phyloP scores from a whole-genome alignment of 768 basidiomycete genomes.

The Cubamyces lactineus region DNA sequence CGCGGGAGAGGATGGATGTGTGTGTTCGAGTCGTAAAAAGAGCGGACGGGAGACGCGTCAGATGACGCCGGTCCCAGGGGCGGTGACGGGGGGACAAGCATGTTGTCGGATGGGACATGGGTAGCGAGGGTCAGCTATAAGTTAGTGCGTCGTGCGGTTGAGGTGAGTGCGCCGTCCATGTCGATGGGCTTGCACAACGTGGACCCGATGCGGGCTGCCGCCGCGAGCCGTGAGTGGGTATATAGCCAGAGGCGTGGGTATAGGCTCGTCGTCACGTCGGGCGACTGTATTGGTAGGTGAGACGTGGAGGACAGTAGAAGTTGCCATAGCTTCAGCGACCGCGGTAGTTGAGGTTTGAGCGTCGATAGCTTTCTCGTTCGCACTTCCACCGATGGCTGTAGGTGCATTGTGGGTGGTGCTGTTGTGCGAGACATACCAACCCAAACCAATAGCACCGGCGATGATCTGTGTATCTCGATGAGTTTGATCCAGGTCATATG shows the following conservation, averaged over 20 bases:
- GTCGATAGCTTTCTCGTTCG: conserved; percentile 29
- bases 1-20: neutral
- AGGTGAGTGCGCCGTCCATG: conserved; percentile 21
- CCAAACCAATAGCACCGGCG: conserved; percentile 60
- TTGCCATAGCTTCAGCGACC: conserved; percentile 24
- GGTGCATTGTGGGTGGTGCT: conserved; percentile 53
- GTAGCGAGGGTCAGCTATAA: conserved; percentile 4
- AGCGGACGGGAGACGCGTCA: conserved; percentile 37
- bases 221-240: conserved; percentile 17
- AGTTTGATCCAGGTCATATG: neutral
- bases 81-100: conserved; percentile 6
- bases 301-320: conserved; percentile 45
- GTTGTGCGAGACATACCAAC: conserved; percentile 60
- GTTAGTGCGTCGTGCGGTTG: conserved; percentile 26
- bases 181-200: conserved; percentile 15
- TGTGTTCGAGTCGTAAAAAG: conserved; percentile 25
- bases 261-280: conserved; percentile 37
- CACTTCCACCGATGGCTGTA: conserved; percentile 66
- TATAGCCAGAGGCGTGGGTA: conserved; percentile 27
- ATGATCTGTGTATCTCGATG: conserved; percentile 41
- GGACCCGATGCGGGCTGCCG: conserved; percentile 15
- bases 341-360: conserved; percentile 27
- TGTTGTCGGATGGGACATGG: neutral
- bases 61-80: conserved; percentile 27
- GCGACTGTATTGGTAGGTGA: conserved; percentile 65